Evolutionary conservation across 2,329 filamentous ascomycete genomes (phyloP).

Genomic region (Monosporascus sp.): DNA sequence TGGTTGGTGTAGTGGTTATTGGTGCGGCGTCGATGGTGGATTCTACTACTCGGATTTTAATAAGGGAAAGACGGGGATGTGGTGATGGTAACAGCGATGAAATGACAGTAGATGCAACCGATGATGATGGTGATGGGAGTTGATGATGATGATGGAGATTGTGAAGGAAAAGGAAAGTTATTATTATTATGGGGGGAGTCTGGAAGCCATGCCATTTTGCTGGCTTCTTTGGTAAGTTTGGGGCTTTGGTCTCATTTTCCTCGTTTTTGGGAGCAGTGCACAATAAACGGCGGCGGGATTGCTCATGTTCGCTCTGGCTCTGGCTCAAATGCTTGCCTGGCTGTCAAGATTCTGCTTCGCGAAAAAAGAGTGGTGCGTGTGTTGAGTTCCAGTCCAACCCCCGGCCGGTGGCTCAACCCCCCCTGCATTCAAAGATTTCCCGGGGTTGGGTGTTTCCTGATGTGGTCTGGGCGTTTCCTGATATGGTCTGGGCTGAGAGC

Average conservation of each 20-base stretch:
- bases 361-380: neutral
- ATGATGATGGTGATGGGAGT: constrained; percentile 12
- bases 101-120: constrained; percentile 3
- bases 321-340: neutral
- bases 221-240: constrained; percentile 26
- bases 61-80: constrained; percentile 7
- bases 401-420: no score
- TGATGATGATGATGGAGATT: constrained; percentile 13
- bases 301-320: constrained; percentile 18
- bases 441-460: neutral
- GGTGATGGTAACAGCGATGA: constrained; percentile 7
- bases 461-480: neutral
- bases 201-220: constrained; percentile 13
- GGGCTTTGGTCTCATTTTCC: constrained; percentile 33
- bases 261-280: constrained; percentile 23
- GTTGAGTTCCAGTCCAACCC: neutral
- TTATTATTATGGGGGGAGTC: constrained; percentile 31
- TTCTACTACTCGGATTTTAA: neutral
- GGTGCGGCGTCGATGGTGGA: neutral
- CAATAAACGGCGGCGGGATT: constrained; percentile 22
- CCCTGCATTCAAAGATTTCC: neutral
- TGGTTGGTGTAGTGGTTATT: no score
- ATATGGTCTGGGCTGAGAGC: neutral
- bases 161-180: constrained; percentile 19
- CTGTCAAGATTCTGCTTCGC: neutral